Percentiles rank a stretch among this genome's conserved stretches.
phyloP scores from a whole-genome alignment of 345 rosid species.

The Pugionium dolabratum region DNA sequence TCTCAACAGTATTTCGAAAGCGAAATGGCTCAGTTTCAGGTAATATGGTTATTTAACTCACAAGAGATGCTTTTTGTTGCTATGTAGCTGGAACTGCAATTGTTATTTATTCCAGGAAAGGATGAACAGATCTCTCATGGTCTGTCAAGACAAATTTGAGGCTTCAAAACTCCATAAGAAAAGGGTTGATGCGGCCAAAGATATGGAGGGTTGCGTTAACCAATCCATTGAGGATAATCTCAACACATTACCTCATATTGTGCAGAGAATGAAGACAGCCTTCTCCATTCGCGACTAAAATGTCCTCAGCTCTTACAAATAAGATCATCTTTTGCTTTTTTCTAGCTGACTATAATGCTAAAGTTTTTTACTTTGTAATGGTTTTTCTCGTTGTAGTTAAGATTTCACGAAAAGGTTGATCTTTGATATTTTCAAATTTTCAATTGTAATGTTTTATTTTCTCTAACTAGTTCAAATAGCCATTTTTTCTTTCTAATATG shows the following conservation, averaged over 20 bases:
- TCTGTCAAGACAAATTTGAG: conserved; percentile 89
- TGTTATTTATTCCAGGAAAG: conserved; percentile 56
- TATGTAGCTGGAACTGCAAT: conserved; percentile 2
- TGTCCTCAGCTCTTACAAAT: background rate
- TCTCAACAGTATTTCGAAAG: conserved; percentile 77
- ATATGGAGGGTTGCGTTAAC: conserved; percentile 73
- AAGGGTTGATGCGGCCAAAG: conserved; percentile 50
- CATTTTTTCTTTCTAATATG: no score
- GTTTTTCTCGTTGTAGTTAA: background rate
- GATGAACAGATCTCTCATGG: conserved; percentile 78
- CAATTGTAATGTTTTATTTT: no score
- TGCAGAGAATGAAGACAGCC: conserved; percentile 59
- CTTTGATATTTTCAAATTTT: background rate
- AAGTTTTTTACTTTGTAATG: background rate
- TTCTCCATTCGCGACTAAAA: conserved; percentile 26
- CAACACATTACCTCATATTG: conserved; percentile 70
- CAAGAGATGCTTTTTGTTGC: background rate
- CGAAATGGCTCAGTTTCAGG: conserved; percentile 88
- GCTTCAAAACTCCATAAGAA: conserved; percentile 63
- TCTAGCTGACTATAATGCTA: background rate
- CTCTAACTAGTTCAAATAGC: no score
- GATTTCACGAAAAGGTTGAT: background rate
- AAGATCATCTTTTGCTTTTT: background rate
- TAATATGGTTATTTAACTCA: conserved; percentile 22
- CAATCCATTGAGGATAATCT: conserved; percentile 68